Evolutionary conservation across 805 yeast species (phyloP), one percentile per base, ranked within the genome.

Genomic region (Saturnispora serradocipensis): DNA sequence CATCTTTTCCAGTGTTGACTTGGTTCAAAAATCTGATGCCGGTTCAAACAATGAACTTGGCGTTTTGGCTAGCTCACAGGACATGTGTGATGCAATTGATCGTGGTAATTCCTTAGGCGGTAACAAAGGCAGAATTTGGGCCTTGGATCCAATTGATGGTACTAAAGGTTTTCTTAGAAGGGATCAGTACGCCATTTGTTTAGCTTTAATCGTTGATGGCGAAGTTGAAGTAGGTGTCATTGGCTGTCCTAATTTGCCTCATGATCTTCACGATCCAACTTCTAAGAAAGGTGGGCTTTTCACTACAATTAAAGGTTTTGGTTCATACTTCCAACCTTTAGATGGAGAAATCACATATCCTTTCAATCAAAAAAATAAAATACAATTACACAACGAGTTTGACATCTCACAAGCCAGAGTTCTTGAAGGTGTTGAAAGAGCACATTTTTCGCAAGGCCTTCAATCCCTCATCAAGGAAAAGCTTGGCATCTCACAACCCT

Each of bases 141-240:
- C 97, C 0, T 71, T 93, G 61, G 99, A 93, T 63, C 99, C 99
- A 39, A 90, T 93, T 55, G 99, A 93, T 64, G 99, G 99, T 7
- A 93, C 99, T 20, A 93, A 84, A 66, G 99, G 99, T 0, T 93
- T 93, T 65, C 71, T 93, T 50, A 76, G 99, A 63, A 95, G 96
- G 45, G 97, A 90, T 57, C 99, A 93, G 65, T 93, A 88, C 67
- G 97, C 99, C 2, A 95, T 93, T 1, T 93, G 99, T 64, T 72
- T 93, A 44, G 97, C 96, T 0, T 71, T 93, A 58, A 82, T 93
- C 45, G 95, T 82, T 30, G 85, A 90, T 61, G 95, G 96, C 13
- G 73, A 78, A 47, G 95, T 88, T 1, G 82, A 84, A 54, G 75
- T 93, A 46, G 99, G 99, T 48, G 95, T 87, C 25, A 87, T 93